Evolutionary conservation across 768 basidiomycete genomes (phyloP).

Genomic region (Krasilnikovozyma curviuscula): DNA sequence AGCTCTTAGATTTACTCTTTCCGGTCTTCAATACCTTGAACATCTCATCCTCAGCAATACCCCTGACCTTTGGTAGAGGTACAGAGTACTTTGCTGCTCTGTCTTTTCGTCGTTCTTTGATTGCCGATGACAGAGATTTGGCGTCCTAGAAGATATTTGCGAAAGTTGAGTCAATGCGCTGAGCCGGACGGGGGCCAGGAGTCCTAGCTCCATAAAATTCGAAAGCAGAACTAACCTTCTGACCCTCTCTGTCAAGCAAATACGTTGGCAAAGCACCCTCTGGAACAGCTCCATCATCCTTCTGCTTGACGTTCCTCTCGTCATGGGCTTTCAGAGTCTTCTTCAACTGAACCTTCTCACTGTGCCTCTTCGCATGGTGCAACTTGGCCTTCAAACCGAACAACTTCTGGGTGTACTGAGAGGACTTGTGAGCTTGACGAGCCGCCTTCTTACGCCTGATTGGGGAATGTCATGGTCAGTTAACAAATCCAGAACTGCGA

Average conservation of each 20-base stretch:
- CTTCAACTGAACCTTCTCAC: constrained; percentile 94
- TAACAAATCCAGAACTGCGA: too few relatives aligned
- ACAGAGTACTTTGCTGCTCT: constrained; percentile 97
- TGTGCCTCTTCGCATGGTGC: constrained; percentile 88
- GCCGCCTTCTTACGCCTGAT: constrained; percentile 30
- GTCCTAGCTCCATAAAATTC: neutral
- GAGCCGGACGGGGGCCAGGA: neutral
- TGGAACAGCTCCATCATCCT: constrained; percentile 53
- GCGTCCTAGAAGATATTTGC: constrained; percentile 38
- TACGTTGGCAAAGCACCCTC: constrained; percentile 89
- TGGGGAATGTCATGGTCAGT: neutral
- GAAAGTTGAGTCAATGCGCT: too few relatives aligned
- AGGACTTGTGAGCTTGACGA: constrained; percentile 35
- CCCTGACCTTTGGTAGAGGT: constrained; percentile 85
- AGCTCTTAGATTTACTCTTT: constrained; percentile 83
- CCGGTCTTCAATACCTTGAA: constrained; percentile 98
- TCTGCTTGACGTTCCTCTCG: constrained; percentile 91
- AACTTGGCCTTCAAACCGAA: constrained; percentile 96
- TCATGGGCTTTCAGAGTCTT: constrained; percentile 99
- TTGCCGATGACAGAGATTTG: constrained; percentile 80
- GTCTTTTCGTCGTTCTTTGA: constrained; percentile 98
- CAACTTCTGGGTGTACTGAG: constrained; percentile 72
- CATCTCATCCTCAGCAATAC: constrained; percentile 98
- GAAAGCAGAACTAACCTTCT: constrained; percentile 34
- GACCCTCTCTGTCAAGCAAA: constrained; percentile 89